These are phyloP conservation scores for Vigna reflexopilosa DNA, from an alignment of 306 rosid species.

Conservation along the genomic window DNA sequence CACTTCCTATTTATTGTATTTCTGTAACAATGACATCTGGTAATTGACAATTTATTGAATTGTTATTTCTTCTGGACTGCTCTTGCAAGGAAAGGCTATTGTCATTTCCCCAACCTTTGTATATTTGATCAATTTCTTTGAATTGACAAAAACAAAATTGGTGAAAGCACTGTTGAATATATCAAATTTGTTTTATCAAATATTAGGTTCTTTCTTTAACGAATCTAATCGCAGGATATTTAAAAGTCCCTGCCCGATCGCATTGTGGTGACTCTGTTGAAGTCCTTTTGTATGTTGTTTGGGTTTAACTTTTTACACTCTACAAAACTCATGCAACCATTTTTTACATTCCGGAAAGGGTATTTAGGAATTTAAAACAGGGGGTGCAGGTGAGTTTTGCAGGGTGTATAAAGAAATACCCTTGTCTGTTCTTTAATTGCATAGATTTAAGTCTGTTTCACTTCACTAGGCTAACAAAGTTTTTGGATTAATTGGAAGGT, in stretches of 20 bases:
- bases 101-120: background rate
- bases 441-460: background rate
- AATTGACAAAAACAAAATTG: too few relatives aligned
- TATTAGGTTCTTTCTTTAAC: background rate
- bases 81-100: too few relatives aligned
- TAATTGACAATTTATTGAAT: background rate
- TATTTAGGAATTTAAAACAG: too few relatives aligned
- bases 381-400: too few relatives aligned
- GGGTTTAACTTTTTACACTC: too few relatives aligned
- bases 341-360: too few relatives aligned
- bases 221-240: slow-evolving; percentile 27
- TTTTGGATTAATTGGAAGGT: slow-evolving; percentile 27
- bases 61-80: background rate
- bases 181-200: background rate
- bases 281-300: slow-evolving; percentile 22
- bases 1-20: background rate
- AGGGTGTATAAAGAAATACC: too few relatives aligned
- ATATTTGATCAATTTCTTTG: background rate
- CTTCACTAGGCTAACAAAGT: slow-evolving; percentile 13
- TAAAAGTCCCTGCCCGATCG: background rate
- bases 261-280: slow-evolving; percentile 23
- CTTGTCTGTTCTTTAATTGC: slow-evolving; percentile 6
- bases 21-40: background rate
- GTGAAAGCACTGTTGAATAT: too few relatives aligned
- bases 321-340: too few relatives aligned